Base-by-base conservation (phyloP, 306 rosid genomes). In the Glycyrrhiza uralensis region DNA sequence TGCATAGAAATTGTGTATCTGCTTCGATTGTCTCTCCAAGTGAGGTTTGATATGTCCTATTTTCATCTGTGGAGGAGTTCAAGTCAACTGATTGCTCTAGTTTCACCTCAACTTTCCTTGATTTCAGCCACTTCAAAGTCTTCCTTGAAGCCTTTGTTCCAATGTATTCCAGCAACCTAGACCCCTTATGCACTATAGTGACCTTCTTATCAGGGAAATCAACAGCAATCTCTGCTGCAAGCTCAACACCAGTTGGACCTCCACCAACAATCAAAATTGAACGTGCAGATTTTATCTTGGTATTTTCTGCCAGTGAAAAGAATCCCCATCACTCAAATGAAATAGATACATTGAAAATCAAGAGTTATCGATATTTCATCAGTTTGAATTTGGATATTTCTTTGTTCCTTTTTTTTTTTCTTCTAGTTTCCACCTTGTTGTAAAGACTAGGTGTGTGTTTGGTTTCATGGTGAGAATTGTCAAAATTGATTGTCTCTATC, bases 161-260 rank as follows among this genome's bases (percentile, higher is more conserved):
- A 24, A 93, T 78, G 63, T 87, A 93, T 83, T 93, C 93, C 12
- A 93, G 67, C 81, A 93, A 72, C 70, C 98, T 85, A 47, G 87
- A 49, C 14, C 98, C 97, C 45, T 74, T 81, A 22, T 93, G 98
- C 56, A 93, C 92, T n/a, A 93, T 41, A 4, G 88, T 90, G 6
- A 93, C 79, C 60, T 76, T 84, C 88, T 93, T 90, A 0, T 78
- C 86, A 0, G 96, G 93, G 57, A 80, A 93, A 71, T 90, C 96
- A 2, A 80, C 88, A 7, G 87, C 92, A 8, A 93, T 88, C 78
- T 93, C 98, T 39, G 79, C 97, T 0, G 97, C 93, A 24, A 93
- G 92, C 78, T 93, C 98, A 4, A 93, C 96, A n/a, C 98, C 98
- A 0, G 88, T 87, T 15, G 98, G 98, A 20, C 98, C 98, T 15